Evolutionary conservation across 192 early-diverging fungal genomes (phyloP).

Genomic region (Bifiguratus adelaidae): DNA sequence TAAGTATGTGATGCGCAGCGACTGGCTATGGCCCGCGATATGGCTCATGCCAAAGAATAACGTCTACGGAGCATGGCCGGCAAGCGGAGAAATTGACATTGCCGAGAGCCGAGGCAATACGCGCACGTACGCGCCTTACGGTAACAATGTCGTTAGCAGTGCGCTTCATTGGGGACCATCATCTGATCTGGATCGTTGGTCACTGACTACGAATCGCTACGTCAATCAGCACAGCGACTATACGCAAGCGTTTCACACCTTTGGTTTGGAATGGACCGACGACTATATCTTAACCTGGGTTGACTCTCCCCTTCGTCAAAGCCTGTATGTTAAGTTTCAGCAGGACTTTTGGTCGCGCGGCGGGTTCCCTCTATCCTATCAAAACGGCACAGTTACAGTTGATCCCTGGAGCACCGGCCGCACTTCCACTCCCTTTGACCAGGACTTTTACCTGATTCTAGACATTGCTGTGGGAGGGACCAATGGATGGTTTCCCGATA

Average conservation of each 20-base stretch:
- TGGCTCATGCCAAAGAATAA: no score
- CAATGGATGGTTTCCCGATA: conserved; percentile 44
- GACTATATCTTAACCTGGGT: conserved; percentile 42
- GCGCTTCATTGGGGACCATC: conserved; percentile 58
- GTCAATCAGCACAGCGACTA: conserved; percentile 2
- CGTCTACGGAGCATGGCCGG: conserved; percentile 55
- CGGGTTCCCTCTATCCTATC: conserved; percentile 38
- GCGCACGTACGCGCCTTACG: conserved; percentile 19
- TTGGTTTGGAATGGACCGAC: conserved; percentile 39
- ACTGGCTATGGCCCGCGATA: no score
- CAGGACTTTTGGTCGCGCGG: conserved; percentile 36
- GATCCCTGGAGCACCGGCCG: conserved; percentile 39
- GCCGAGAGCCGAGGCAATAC: conserved; percentile 43
- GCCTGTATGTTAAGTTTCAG: conserved; percentile 40
- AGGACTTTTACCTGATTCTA: conserved; percentile 47
- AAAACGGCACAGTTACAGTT: conserved; percentile 18
- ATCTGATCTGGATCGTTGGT: conserved; percentile 26
- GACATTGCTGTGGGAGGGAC: conserved; percentile 52
- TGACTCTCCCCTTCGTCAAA: conserved; percentile 27
- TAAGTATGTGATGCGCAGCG: no score
- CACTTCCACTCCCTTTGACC: conserved; percentile 48
- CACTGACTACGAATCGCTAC: conserved; percentile 18
- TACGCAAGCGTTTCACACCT: conserved; percentile 26
- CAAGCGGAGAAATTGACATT: conserved; percentile 30
- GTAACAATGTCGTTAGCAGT: conserved; percentile 22